A percentile compares a stretch with the other conserved stretches of the same genome.
Evolutionary conservation across 371 early-diverging fungal genomes (phyloP).

Genomic region (Polyrhizophydium stewartii): DNA sequence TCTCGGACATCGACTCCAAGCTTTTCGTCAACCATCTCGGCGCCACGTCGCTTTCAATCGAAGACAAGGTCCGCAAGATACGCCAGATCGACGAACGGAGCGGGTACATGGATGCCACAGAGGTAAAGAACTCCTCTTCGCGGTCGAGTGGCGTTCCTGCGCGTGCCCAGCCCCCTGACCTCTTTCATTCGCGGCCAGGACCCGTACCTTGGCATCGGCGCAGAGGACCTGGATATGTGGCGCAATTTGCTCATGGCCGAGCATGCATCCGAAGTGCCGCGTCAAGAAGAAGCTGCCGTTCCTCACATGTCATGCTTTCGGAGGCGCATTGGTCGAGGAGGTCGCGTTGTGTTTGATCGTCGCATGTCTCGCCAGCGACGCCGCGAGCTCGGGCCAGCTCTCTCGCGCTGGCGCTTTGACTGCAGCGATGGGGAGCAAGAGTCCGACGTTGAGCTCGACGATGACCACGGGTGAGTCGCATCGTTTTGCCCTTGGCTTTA

Average conservation of each 20-base stretch:
- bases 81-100: conserved; percentile 23
- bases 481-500: background rate
- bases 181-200: background rate
- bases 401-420: background rate
- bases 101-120: conserved; percentile 30
- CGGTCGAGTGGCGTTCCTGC: background rate
- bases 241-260: background rate
- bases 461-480: background rate
- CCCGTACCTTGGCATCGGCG: background rate
- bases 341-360: conserved; percentile 35
- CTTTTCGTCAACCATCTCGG: background rate
- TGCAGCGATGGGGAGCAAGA: conserved; percentile 16
- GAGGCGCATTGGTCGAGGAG: conserved; percentile 35
- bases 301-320: conserved; percentile 4
- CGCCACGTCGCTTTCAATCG: background rate
- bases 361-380: background rate
- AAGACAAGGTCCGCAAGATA: conserved; percentile 8
- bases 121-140: conserved; percentile 13
- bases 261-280: background rate
- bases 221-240: background rate
- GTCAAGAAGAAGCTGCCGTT: background rate
- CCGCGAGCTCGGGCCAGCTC: background rate
- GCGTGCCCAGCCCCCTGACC: no score
- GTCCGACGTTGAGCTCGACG: background rate
- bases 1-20: background rate